A percentile compares a stretch with the other conserved stretches of the same genome.
These are phyloP conservation scores for Plasmodium coatneyi DNA, from an alignment of 169 alveolate species.

Conservation along the genomic window DNA sequence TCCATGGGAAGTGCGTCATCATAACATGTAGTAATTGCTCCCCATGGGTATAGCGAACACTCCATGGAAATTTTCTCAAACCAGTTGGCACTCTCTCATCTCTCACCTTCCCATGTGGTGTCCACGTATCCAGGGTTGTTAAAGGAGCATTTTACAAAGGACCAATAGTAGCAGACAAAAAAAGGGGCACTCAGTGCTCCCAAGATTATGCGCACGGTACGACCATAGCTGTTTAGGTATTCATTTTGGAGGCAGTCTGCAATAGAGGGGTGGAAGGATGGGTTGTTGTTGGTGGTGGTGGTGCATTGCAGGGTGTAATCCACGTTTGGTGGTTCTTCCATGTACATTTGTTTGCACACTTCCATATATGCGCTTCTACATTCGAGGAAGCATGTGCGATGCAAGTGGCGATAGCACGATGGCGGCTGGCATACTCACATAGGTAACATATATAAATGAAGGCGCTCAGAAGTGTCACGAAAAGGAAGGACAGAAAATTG, in stretches of 20 bases:
- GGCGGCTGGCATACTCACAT: background rate
- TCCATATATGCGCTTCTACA: background rate
- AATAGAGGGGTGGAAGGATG: too few species aligned
- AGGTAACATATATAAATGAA: constrained; percentile 45
- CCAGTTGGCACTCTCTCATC: background rate
- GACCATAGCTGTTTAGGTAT: constrained; percentile 43
- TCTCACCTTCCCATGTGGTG: constrained; percentile 55
- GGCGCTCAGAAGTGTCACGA: constrained; percentile 29
- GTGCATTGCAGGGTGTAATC: background rate
- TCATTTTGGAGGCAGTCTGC: constrained; percentile 56
- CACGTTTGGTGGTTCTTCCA: background rate
- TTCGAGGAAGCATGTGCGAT: background rate
- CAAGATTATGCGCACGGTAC: background rate
- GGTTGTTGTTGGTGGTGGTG: too few species aligned
- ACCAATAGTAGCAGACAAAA: constrained; percentile 58
- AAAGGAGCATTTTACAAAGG: constrained; percentile 40
- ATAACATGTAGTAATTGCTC: background rate
- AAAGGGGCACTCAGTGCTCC: constrained; percentile 29
- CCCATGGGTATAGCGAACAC: background rate
- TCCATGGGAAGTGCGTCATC: background rate
- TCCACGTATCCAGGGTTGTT: constrained; percentile 59
- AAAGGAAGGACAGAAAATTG: constrained; percentile 26
- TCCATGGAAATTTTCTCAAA: background rate
- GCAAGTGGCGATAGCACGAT: background rate
- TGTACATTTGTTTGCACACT: background rate